Evolutionary conservation across 164 flowering plant species (phyloP).

Genomic region (Aristolochia fimbriata): DNA sequence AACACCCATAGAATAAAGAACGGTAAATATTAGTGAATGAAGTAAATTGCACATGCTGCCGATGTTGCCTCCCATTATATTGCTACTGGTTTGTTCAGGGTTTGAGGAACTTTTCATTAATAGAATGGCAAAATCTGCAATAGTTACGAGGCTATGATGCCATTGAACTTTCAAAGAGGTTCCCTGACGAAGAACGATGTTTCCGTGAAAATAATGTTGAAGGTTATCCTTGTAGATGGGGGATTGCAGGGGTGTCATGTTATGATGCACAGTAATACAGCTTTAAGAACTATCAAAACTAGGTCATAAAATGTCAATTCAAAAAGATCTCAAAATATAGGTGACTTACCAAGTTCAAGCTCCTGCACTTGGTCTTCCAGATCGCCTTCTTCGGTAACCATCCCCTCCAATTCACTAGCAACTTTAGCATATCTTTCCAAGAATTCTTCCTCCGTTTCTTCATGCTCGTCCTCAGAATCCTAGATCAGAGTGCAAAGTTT

Average conservation of each 20-base stretch:
- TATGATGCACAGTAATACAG: neutral
- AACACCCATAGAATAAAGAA: neutral
- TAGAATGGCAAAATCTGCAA: too few species aligned
- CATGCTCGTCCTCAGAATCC: constrained; percentile 70
- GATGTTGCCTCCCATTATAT: too few species aligned
- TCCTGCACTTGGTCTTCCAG: constrained; percentile 47
- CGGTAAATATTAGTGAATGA: neutral
- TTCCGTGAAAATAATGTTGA: too few species aligned
- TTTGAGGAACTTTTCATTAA: too few species aligned
- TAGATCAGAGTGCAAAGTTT: constrained; percentile 11
- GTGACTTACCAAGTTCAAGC: constrained; percentile 49
- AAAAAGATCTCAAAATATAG: neutral
- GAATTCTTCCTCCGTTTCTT: constrained; percentile 79
- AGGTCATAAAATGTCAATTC: neutral
- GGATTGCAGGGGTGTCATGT: too few species aligned
- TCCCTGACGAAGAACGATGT: too few species aligned
- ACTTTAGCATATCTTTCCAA: constrained; percentile 65
- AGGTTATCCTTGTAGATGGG: too few species aligned
- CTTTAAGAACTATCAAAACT: neutral
- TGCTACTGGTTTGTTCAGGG: too few species aligned
- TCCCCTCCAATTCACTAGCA: constrained; percentile 42
- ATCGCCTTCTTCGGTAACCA: constrained; percentile 50
- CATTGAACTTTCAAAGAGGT: too few species aligned
- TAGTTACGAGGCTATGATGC: too few species aligned
- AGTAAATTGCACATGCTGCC: neutral